phyloP scores from a whole-genome alignment of 1,139 yeast species.

The Neolecta irregularis region DNA sequence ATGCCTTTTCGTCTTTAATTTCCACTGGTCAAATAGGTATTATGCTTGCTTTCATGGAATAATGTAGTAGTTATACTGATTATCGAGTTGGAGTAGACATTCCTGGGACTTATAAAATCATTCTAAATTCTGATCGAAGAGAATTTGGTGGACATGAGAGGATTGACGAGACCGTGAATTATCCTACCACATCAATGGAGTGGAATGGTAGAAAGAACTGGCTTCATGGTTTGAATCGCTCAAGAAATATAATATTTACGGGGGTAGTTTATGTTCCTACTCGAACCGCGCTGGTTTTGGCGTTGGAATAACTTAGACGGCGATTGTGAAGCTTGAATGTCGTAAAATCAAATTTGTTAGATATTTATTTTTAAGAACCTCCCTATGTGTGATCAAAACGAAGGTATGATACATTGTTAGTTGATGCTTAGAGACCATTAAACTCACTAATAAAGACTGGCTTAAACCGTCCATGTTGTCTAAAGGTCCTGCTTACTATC shows the following conservation, averaged over 20 bases:
- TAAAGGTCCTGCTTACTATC: no score
- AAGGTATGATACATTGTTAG: no score
- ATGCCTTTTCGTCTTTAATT: slow-evolving; percentile 68
- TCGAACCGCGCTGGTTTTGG: slow-evolving; percentile 65
- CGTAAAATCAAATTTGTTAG: no score
- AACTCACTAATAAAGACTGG: no score
- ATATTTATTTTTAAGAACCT: no score
- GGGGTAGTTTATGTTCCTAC: slow-evolving; percentile 38
- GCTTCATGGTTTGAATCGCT: slow-evolving; percentile 45
- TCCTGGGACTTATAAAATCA: slow-evolving; percentile 61
- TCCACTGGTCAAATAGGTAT: slow-evolving; percentile 71
- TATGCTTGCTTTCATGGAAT: background rate
- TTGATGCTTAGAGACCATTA: no score
- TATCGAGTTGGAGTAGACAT: slow-evolving; percentile 76
- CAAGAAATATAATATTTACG: background rate
- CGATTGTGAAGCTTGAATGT: no score
- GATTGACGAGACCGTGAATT: slow-evolving; percentile 38
- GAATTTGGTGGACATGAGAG: slow-evolving; percentile 71
- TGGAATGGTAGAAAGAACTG: slow-evolving; percentile 76
- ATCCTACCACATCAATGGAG: slow-evolving; percentile 50
- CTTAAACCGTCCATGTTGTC: no score
- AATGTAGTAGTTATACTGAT: slow-evolving; percentile 32
- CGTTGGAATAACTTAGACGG: slow-evolving; percentile 22
- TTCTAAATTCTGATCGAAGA: slow-evolving; percentile 53
- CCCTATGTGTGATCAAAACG: no score